Percentiles rank a stretch among this genome's conserved stretches.
Evolutionary conservation across 202 grass and related monocot species (phyloP).

Genomic region (Brachypodium distachyon): DNA sequence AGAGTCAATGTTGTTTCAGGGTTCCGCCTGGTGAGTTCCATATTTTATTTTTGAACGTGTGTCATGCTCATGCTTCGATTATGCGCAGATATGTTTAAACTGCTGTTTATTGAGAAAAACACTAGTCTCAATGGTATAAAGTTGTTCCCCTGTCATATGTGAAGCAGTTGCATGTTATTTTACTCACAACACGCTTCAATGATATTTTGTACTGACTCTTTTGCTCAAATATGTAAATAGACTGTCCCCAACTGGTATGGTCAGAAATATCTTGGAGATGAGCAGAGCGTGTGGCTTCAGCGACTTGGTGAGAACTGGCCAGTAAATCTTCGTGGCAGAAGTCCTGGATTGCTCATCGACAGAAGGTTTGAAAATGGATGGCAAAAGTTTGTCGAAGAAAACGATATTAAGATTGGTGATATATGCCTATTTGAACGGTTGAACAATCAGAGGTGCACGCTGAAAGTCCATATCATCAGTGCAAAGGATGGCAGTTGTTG

Average conservation of each 20-base stretch:
- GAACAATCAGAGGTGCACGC: not conserved
- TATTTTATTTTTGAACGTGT: not conserved
- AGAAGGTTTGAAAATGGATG: not conserved
- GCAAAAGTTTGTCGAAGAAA: slow-evolving; percentile 16
- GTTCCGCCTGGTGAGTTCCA: not conserved
- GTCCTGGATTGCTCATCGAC: not conserved
- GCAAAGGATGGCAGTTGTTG: not conserved
- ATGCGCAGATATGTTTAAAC: not conserved
- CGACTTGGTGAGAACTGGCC: not conserved
- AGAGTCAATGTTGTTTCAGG: not conserved
- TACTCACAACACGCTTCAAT: not conserved
- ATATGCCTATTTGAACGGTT: slow-evolving; percentile 34
- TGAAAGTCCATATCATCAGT: slow-evolving; percentile 16
- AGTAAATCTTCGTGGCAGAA: not conserved
- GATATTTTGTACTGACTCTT: not conserved
- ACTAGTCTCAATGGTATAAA: not conserved
- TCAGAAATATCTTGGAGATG: not conserved
- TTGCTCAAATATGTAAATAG: not conserved
- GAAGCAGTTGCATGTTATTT: not conserved
- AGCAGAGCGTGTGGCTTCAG: not conserved
- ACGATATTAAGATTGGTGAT: slow-evolving; percentile 25
- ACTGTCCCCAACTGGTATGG: not conserved
- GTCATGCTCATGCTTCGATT: not conserved
- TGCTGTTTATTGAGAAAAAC: not conserved
- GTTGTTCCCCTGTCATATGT: not conserved